These are phyloP conservation scores for Daldinia grandis DNA, from an alignment of 495 filamentous ascomycete genomes.

Conservation along the genomic window DNA sequence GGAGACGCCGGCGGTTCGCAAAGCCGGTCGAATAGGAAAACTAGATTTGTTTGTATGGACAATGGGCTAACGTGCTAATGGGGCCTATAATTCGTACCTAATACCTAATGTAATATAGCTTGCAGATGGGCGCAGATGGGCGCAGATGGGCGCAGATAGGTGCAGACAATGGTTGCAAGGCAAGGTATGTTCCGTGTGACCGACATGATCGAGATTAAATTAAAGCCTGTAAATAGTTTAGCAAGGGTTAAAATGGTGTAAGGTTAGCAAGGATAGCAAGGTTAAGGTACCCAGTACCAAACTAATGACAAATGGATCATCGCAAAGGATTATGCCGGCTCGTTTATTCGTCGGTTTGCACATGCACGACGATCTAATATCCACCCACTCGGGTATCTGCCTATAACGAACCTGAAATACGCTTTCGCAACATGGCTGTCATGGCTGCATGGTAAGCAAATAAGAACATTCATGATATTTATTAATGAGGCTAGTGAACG, in stretches of 20 bases:
- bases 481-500: background rate
- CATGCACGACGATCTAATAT: constrained; percentile 42
- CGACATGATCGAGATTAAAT: constrained; percentile 35
- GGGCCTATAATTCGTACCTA: background rate
- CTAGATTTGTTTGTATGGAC: background rate
- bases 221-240: constrained; percentile 16
- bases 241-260: background rate
- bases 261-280: background rate
- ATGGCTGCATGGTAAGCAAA: constrained; percentile 6
- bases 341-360: constrained; percentile 27
- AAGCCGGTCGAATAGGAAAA: constrained; percentile 9
- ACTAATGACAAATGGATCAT: constrained; percentile 20
- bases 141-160: background rate
- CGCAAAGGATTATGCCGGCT: constrained; percentile 24
- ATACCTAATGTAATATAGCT: background rate
- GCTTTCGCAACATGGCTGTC: background rate
- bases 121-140: background rate
- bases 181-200: constrained; percentile 25
- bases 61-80: background rate
- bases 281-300: constrained; percentile 10
- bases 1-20: background rate
- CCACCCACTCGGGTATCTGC: constrained; percentile 33
- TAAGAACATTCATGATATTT: constrained; percentile 11
- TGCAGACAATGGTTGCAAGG: background rate
- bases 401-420: constrained; percentile 4